These are phyloP conservation scores for Aschersonia sp. DNA, from an alignment of 2,329 filamentous ascomycete species.

Conservation along the genomic window DNA sequence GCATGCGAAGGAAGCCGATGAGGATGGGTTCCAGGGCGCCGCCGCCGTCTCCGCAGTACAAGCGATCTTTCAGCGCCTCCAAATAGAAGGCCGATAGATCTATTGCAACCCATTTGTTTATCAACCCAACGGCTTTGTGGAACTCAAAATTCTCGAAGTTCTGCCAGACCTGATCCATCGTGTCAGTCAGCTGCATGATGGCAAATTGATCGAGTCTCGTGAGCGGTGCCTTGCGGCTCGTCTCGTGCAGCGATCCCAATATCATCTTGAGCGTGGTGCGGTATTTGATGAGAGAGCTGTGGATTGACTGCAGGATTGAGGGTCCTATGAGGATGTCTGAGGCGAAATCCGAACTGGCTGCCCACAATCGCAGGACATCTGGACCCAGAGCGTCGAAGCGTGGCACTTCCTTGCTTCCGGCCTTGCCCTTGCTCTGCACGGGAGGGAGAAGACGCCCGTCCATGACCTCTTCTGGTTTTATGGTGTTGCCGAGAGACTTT, in stretches of 20 bases:
- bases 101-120: slow-evolving; percentile 70
- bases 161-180: slow-evolving; percentile 48
- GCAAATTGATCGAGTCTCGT: slow-evolving; percentile 60
- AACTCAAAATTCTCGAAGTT: slow-evolving; percentile 67
- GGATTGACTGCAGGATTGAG: slow-evolving; percentile 61
- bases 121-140: slow-evolving; percentile 55
- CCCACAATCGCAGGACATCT: slow-evolving; percentile 83
- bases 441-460: slow-evolving; percentile 65
- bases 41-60: slow-evolving; percentile 68
- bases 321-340: slow-evolving; percentile 73
- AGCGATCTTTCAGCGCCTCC: slow-evolving; percentile 77
- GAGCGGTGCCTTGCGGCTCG: slow-evolving; percentile 33
- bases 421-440: slow-evolving; percentile 45
- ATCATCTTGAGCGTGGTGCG: slow-evolving; percentile 85
- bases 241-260: slow-evolving; percentile 55
- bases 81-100: slow-evolving; percentile 91
- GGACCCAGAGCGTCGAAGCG: slow-evolving; percentile 62
- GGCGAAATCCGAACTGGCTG: slow-evolving; percentile 82
- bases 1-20: slow-evolving; percentile 58
- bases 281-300: slow-evolving; percentile 70
- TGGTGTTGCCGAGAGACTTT: slow-evolving; percentile 84
- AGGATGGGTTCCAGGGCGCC: slow-evolving; percentile 55
- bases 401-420: slow-evolving; percentile 7
- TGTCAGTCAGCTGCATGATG: slow-evolving; percentile 55
- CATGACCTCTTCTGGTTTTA: slow-evolving; percentile 72